Conservation (phyloP, 495 filamentous ascomycete species). For the Niebla homalea region DNA sequence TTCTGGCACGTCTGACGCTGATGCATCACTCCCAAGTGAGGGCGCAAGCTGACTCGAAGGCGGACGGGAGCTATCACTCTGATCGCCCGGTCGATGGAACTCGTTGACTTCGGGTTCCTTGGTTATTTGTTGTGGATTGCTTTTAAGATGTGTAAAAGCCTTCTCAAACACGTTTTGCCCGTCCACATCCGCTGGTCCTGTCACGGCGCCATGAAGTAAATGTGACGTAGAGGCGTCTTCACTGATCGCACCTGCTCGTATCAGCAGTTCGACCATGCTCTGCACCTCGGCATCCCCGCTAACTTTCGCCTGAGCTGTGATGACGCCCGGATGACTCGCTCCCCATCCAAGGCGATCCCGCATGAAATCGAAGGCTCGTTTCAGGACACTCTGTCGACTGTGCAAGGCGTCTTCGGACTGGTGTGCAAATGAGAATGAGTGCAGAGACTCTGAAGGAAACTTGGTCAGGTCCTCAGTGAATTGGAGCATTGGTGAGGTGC, state of each 20-base stretch:
- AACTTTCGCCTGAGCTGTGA: slow-evolving; percentile 67
- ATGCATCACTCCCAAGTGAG: slow-evolving; percentile 10
- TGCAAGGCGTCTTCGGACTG: slow-evolving; percentile 86
- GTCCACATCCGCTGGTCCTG: slow-evolving; percentile 56
- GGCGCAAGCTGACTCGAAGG: slow-evolving; percentile 13
- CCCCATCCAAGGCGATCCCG: slow-evolving; percentile 82
- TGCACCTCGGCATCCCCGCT: slow-evolving; percentile 78
- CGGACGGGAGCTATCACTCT: slow-evolving; percentile 23
- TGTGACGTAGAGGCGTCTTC: slow-evolving; percentile 29
- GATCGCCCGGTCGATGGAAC: slow-evolving; percentile 39
- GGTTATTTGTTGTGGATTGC: slow-evolving; percentile 32
- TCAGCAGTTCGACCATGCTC: slow-evolving; percentile 77
- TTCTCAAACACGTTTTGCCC: slow-evolving; percentile 70
- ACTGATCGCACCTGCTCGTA: slow-evolving; percentile 61
- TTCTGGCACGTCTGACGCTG: slow-evolving; percentile 8
- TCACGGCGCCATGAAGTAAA: slow-evolving; percentile 47
- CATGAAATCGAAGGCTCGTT: slow-evolving; percentile 95
- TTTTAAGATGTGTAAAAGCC: slow-evolving; percentile 40
- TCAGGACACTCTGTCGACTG: slow-evolving; percentile 83
- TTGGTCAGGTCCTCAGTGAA: slow-evolving; percentile 80
- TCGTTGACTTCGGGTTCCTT: slow-evolving; percentile 22
- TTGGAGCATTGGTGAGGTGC: slow-evolving; percentile 50
- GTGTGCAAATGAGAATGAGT: slow-evolving; percentile 97
- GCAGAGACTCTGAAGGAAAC: slow-evolving; percentile 90
- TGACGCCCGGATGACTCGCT: slow-evolving; percentile 46